phyloP scores from a whole-genome alignment of 2,329 filamentous ascomycete genomes.

The Blastomyces parvus region DNA sequence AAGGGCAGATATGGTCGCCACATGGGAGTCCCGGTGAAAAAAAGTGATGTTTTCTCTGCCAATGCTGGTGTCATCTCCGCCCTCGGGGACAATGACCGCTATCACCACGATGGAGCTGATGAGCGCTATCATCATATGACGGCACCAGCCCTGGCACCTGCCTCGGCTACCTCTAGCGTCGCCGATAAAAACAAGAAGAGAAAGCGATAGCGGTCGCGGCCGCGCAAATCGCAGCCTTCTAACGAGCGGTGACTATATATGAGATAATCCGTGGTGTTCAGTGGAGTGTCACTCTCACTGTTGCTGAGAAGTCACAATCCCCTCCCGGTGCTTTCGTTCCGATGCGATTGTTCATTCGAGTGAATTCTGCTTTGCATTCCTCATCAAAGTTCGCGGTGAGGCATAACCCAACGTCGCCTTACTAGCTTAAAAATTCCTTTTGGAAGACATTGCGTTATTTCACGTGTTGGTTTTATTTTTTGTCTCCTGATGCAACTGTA shows the following conservation, averaged over 20 bases:
- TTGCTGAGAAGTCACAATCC: no score
- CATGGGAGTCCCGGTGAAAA: constrained; percentile 60
- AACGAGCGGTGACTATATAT: neutral
- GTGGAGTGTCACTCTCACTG: neutral
- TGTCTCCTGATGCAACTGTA: neutral
- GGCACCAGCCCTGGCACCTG: constrained; percentile 23
- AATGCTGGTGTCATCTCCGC: neutral
- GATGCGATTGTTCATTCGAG: neutral
- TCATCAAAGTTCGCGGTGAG: neutral
- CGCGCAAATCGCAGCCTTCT: neutral
- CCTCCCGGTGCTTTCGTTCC: neutral
- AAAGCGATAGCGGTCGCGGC: constrained; percentile 45
- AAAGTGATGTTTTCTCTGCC: constrained; percentile 34
- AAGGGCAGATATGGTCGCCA: constrained; percentile 79
- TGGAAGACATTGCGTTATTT: neutral
- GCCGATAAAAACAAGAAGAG: constrained; percentile 59
- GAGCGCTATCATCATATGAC: constrained; percentile 20
- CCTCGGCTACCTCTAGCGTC: constrained; percentile 14
- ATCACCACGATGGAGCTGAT: constrained; percentile 20
- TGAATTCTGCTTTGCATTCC: neutral
- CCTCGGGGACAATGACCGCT: constrained; percentile 21
- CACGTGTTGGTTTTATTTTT: neutral
- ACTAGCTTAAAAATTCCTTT: neutral
- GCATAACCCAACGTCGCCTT: neutral
- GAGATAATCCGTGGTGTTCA: neutral